Evolutionary conservation across 331 rosid genomes (phyloP).

Genomic region (Acacia concinna): DNA sequence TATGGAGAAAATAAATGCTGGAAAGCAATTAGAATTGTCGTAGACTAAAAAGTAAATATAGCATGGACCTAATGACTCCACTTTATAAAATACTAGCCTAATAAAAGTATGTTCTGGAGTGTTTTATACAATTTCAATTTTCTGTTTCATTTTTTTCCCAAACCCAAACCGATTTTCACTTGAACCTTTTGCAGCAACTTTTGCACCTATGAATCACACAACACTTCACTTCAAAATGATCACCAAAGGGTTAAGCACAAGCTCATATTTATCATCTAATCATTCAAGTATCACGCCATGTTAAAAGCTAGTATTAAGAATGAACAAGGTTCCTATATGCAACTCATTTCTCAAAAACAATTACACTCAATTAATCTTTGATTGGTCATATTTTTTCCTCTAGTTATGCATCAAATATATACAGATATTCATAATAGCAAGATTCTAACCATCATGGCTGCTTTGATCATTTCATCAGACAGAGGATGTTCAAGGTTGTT

Average conservation of each 20-base stretch:
- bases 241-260: background rate
- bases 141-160: background rate
- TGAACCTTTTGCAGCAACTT: background rate
- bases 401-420: background rate
- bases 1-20: background rate
- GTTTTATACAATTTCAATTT: background rate
- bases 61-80: background rate
- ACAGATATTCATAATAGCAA: background rate
- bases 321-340: background rate
- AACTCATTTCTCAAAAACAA: background rate
- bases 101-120: background rate
- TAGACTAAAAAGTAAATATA: background rate
- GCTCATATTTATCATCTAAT: background rate
- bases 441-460: slow-evolving; percentile 51
- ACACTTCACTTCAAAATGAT: background rate
- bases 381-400: background rate
- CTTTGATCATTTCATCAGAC: slow-evolving; percentile 44
- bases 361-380: background rate
- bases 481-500: slow-evolving; percentile 48
- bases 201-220: background rate
- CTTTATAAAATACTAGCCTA: background rate
- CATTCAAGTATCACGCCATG: background rate
- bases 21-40: background rate
- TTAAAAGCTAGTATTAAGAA: background rate
- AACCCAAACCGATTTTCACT: background rate